Conservation (phyloP, 2,329 filamentous ascomycete species). For the Xylariaceae sp. region DNA sequence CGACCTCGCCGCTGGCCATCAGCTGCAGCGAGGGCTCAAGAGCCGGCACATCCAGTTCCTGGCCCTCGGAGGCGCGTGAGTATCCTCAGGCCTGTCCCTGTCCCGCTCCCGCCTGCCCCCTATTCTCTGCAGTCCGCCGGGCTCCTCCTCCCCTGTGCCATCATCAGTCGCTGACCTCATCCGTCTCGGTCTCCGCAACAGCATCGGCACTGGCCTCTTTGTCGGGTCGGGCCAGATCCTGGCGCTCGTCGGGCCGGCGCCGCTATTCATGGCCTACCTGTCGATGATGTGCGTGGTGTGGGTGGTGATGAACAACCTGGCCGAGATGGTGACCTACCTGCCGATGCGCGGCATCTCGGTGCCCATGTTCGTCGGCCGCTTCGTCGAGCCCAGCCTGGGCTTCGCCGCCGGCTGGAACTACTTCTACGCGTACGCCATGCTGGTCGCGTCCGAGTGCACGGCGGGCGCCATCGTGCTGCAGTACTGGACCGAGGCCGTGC, state of each 20-base stretch:
- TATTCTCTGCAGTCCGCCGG: not conserved
- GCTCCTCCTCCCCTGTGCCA: conserved; percentile 6
- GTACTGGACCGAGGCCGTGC: conserved; percentile 49
- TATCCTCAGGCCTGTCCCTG: no score
- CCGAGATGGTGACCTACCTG: conserved; percentile 48
- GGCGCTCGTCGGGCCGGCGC: conserved; percentile 51
- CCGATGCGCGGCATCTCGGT: conserved; percentile 50
- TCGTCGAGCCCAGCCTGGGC: conserved; percentile 46
- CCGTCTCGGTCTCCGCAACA: no score
- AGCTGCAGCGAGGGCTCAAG: conserved; percentile 50
- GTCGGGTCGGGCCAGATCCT: conserved; percentile 53
- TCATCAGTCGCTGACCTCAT: no score
- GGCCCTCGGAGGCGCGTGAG: conserved; percentile 41
- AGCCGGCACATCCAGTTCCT: conserved; percentile 55
- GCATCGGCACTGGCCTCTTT: conserved; percentile 57
- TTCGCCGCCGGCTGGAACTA: conserved; percentile 55
- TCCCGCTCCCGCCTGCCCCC: no score
- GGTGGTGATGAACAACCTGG: conserved; percentile 46
- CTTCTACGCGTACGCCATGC: conserved; percentile 54
- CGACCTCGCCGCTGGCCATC: conserved; percentile 28
- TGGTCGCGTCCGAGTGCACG: conserved; percentile 50
- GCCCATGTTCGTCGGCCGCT: conserved; percentile 48
- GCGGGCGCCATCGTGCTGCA: conserved; percentile 51
- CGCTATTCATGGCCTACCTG: conserved; percentile 62
- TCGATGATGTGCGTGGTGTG: conserved; percentile 47